Evolutionary conservation across 352 stramenopile genomes (phyloP).

Genomic region (Paralagenidium karlingii): DNA sequence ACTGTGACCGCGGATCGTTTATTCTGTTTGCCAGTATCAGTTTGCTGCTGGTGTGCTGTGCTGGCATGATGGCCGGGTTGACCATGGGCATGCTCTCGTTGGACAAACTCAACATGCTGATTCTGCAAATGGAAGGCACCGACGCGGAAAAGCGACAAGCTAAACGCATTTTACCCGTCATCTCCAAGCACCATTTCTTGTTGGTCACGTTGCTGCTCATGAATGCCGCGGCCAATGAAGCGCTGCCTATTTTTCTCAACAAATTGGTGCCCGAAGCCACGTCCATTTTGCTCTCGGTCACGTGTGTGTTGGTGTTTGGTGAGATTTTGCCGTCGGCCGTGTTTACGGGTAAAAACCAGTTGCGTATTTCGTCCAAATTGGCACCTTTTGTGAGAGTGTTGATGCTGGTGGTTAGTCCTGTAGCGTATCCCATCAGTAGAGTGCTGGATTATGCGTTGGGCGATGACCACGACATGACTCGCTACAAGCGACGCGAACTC

Average conservation of each 20-base stretch:
- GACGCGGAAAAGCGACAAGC: conserved; percentile 64
- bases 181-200: conserved; percentile 86
- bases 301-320: conserved; percentile 91
- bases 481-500: conserved; percentile 86
- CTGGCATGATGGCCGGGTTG: conserved; percentile 60
- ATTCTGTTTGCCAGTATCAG: conserved; percentile 36
- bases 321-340: conserved; percentile 94
- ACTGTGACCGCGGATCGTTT: conserved; percentile 51
- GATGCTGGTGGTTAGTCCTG: conserved; percentile 76
- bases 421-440: conserved; percentile 87
- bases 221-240: conserved; percentile 91
- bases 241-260: conserved; percentile 90
- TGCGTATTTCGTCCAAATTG: conserved; percentile 76
- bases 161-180: conserved; percentile 70
- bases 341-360: conserved; percentile 91
- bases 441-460: conserved; percentile 83
- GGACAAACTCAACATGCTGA: conserved; percentile 72
- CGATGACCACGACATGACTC: conserved; percentile 50
- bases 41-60: conserved; percentile 31
- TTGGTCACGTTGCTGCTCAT: conserved; percentile 92
- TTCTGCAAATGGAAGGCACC: conserved; percentile 63
- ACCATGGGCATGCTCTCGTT: conserved; percentile 65
- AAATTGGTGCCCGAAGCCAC: conserved; percentile 72
- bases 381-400: conserved; percentile 76
- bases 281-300: conserved; percentile 94